A percentile compares a stretch with the other conserved stretches of the same genome.
Conservation (phyloP, 495 filamentous ascomycete genomes). For the Hypoxylon intermedium region DNA sequence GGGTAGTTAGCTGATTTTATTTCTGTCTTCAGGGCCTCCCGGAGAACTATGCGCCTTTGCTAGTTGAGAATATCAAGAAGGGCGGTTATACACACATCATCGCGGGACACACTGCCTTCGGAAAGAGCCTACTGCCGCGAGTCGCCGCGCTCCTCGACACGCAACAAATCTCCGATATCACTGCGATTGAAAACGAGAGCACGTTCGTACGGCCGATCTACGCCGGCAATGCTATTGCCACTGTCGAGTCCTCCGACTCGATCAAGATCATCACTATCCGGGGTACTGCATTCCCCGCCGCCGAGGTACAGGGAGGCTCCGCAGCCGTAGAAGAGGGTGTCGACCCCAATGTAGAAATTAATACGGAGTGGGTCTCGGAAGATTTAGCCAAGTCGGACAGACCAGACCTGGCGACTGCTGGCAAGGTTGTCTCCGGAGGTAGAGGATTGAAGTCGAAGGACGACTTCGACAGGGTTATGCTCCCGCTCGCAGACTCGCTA, state of each 20-base stretch:
- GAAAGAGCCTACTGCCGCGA: conserved; percentile 93
- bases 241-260: conserved; percentile 86
- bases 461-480: conserved; percentile 91
- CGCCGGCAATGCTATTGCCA: conserved; percentile 95
- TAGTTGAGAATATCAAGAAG: conserved; percentile 95
- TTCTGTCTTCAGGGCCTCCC: conserved; percentile 87
- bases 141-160: conserved; percentile 92
- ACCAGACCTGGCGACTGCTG: conserved; percentile 90
- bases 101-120: conserved; percentile 91
- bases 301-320: conserved; percentile 59
- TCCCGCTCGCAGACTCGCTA: conserved; percentile 87
- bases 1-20: no score
- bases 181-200: conserved; percentile 82
- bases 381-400: conserved; percentile 90
- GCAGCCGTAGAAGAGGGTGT: conserved; percentile 69
- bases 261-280: conserved; percentile 92
- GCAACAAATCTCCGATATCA: conserved; percentile 94
- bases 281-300: conserved; percentile 83
- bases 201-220: conserved; percentile 98
- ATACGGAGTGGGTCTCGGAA: conserved; percentile 91
- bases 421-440: conserved; percentile 90
- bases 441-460: conserved; percentile 96
- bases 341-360: conserved; percentile 72
- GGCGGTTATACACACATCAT: conserved; percentile 90
- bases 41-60: conserved; percentile 91